Conservation (phyloP, 495 filamentous ascomycete genomes). For the Trypethelium eluteriae region DNA sequence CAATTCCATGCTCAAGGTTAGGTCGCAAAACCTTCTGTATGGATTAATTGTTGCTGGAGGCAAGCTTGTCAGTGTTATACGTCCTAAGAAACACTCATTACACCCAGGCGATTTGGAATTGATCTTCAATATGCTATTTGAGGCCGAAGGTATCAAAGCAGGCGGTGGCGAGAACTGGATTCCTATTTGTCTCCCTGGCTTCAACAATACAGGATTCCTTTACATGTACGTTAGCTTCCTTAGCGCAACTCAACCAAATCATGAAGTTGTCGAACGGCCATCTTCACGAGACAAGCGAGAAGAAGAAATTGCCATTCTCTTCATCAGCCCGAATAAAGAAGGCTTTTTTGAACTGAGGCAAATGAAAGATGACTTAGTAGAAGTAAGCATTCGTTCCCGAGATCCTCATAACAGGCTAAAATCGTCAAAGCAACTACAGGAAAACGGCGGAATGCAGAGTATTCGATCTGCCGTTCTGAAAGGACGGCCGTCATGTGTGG, state of each 20-base stretch:
- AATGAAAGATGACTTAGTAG: constrained; percentile 75
- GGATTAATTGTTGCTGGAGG: constrained; percentile 92
- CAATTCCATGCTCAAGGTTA: constrained; percentile 70
- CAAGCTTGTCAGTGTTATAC: constrained; percentile 83
- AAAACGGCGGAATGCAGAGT: constrained; percentile 63
- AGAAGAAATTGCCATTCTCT: constrained; percentile 78
- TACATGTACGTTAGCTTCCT: constrained; percentile 99
- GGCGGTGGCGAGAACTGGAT: constrained; percentile 97
- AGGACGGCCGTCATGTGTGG: constrained; percentile 60
- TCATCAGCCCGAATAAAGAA: constrained; percentile 89
- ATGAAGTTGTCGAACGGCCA: constrained; percentile 28
- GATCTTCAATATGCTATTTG: constrained; percentile 99
- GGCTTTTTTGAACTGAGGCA: constrained; percentile 80
- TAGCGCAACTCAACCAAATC: constrained; percentile 33
- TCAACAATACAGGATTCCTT: constrained; percentile 94
- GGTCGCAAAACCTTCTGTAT: constrained; percentile 71
- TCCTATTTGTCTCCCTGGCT: constrained; percentile 88
- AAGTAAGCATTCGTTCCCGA: constrained; percentile 36
- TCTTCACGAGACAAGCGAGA: constrained; percentile 40
- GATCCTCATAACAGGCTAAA: not conserved
- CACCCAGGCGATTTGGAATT: constrained; percentile 94
- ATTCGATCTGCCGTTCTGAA: constrained; percentile 64
- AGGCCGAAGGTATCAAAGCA: constrained; percentile 76
- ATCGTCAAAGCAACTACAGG: constrained; percentile 52
- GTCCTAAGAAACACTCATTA: constrained; percentile 89